phyloP scores from a whole-genome alignment of 2,329 filamentous ascomycete genomes.

The Mollisia scopiformis region DNA sequence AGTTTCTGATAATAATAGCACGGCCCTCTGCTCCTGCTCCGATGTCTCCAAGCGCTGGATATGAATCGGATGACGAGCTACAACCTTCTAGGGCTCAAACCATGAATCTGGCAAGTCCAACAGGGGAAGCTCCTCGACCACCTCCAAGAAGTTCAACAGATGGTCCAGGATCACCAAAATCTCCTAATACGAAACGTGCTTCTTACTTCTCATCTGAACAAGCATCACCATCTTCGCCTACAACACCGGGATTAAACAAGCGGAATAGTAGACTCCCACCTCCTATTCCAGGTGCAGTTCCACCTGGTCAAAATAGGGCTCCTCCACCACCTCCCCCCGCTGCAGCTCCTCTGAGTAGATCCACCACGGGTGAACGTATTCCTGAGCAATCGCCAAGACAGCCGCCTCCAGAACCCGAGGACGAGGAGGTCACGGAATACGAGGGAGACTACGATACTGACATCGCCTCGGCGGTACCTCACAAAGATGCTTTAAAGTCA shows the following conservation, averaged over 20 bases:
- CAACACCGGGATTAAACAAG: constrained; percentile 49
- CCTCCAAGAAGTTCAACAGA: constrained; percentile 45
- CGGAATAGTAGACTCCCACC: constrained; percentile 57
- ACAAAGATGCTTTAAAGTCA: constrained; percentile 89
- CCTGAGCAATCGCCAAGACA: constrained; percentile 25
- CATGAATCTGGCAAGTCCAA: constrained; percentile 44
- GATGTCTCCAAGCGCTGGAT: constrained; percentile 74
- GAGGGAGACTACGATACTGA: constrained; percentile 98
- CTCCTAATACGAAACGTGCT: constrained; percentile 42
- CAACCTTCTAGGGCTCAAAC: constrained; percentile 59
- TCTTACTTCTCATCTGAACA: constrained; percentile 41
- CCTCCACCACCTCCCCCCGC: constrained; percentile 72
- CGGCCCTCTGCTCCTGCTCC: constrained; percentile 62
- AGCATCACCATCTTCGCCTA: constrained; percentile 36
- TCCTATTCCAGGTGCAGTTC: constrained; percentile 63
- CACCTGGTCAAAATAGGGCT: constrained; percentile 49
- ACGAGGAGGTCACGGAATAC: constrained; percentile 87
- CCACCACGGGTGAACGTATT: constrained; percentile 60
- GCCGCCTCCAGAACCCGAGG: constrained; percentile 59
- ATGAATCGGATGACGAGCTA: constrained; percentile 88
- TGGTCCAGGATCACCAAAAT: constrained; percentile 45
- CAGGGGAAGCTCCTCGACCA: constrained; percentile 44
- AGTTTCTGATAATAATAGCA: constrained; percentile 49
- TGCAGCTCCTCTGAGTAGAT: constrained; percentile 54
- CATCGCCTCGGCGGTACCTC: constrained; percentile 89